Evolutionary conservation across 2,329 filamentous ascomycete genomes (phyloP), one percentile per base, ranked within the genome.

Genomic region (Neonectria neomacrospora): DNA sequence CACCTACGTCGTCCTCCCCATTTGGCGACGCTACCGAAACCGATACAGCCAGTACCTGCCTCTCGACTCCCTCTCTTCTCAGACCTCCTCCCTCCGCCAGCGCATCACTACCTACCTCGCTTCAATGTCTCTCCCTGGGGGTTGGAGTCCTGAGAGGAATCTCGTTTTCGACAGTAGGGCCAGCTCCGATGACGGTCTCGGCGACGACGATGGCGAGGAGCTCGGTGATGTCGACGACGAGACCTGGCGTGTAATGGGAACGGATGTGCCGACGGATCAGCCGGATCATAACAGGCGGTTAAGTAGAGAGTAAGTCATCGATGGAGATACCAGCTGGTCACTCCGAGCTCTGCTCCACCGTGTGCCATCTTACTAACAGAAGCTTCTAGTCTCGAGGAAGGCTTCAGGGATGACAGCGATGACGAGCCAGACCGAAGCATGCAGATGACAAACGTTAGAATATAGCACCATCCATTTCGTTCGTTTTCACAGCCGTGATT

Each of bases 11-110:
- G 72, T 92, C 64, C 74, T 92, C 26, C 91, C 91, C 2, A 74
- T 91, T 63, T 91, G 91, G 86, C 89, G 87, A 51, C 86, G 85
- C 60, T 91, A 92, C 77, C 88, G 87, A 67, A 85, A 85, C 70
- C 88, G 90, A 64, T 93, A 93, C 77, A 86, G 88, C 73, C 89
- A 92, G 64, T 94, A 94, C 74, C 86, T 93, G 2, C 91, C 91
- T 1, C 79, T 93, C 67, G 85, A 91, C 65, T 81, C 83, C 32
- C 86, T 91, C 64, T 86, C 86, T 22, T 85, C 81, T 54, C 85
- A 84, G 54, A 89, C 85, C 6, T 79, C 80, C 8, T 80, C 87
- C 65, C 69, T 89, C 23, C 83, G 88, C 28, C 79, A 85, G 51
- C 81, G 86, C 64, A 71, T 87, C 64, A 66, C 73, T n/a, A 64